These are phyloP conservation scores for Cynanchum wilfordii DNA, from an alignment of 257 asterid species.

Conservation along the genomic window DNA sequence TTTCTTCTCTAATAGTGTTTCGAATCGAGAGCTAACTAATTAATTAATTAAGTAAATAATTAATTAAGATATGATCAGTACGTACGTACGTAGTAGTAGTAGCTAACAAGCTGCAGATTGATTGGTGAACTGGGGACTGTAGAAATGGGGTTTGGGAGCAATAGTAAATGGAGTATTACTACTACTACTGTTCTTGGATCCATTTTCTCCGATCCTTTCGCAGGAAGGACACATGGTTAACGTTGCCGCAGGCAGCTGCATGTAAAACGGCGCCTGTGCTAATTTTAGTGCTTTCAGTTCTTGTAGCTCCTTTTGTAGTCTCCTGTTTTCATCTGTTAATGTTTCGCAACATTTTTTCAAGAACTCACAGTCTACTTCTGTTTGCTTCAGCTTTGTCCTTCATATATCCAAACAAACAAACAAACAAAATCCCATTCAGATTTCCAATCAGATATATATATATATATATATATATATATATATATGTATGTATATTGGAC, in stretches of 20 bases:
- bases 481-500: too few relatives aligned
- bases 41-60: background rate
- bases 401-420: background rate
- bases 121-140: conserved; percentile 41
- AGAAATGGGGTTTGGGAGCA: conserved; percentile 50
- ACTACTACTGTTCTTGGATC: conserved; percentile 23
- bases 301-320: conserved; percentile 80
- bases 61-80: background rate
- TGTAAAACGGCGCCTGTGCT: conserved; percentile 66
- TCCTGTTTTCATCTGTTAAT: conserved; percentile 78
- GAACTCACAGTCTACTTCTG: conserved; percentile 91
- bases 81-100: background rate
- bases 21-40: background rate
- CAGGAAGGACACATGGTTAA: conserved; percentile 79
- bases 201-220: conserved; percentile 41
- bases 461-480: too few relatives aligned
- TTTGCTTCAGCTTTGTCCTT: conserved; percentile 97
- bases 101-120: conserved; percentile 63
- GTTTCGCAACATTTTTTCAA: conserved; percentile 89
- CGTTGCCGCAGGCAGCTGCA: conserved; percentile 71
- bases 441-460: too few relatives aligned
- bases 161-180: conserved; percentile 22
- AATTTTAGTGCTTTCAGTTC: conserved; percentile 73
- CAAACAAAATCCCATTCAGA: background rate
- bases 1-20: background rate